Conservation (phyloP, 805 yeast genomes). For the Suhomyces kilbournensis region DNA sequence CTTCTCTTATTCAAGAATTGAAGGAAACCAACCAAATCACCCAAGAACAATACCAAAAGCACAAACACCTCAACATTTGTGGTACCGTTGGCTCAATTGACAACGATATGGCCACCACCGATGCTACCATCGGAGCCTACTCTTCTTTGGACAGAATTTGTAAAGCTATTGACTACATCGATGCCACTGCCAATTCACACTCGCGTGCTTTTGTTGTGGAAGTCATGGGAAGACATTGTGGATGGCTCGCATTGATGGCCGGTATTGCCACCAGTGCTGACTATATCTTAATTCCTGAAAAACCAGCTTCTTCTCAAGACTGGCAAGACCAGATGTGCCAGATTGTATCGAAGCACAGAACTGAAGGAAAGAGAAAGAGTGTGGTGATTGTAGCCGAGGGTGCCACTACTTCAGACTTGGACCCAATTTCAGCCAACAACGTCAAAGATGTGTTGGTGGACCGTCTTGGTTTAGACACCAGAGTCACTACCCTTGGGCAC, state of each 20-base stretch:
- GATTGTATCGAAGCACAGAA: constrained; percentile 75
- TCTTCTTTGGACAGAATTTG: constrained; percentile 91
- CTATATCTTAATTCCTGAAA: constrained; percentile 89
- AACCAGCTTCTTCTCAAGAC: constrained; percentile 68
- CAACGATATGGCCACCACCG: constrained; percentile 97
- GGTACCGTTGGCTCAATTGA: constrained; percentile 97
- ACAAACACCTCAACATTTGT: constrained; percentile 76
- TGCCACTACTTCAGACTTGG: constrained; percentile 78
- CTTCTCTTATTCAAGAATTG: constrained; percentile 75
- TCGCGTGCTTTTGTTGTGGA: constrained; percentile 97
- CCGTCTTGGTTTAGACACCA: constrained; percentile 80
- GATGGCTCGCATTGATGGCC: constrained; percentile 97
- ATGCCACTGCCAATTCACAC: constrained; percentile 96
- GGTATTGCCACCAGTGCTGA: constrained; percentile 97
- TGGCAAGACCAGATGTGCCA: constrained; percentile 82
- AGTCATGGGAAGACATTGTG: constrained; percentile 99
- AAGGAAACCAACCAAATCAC: constrained; percentile 55
- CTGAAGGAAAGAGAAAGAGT: constrained; percentile 87
- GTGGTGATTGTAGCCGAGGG: constrained; percentile 98
- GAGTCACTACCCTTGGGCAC: constrained; percentile 94
- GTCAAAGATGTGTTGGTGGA: constrained; percentile 82
- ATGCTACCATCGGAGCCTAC: constrained; percentile 94
- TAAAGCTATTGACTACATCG: constrained; percentile 92
- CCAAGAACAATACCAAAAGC: constrained; percentile 53
- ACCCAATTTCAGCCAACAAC: constrained; percentile 74